Evolutionary conservation across 208 protist genomes (phyloP).

Genomic region (Crithidia expoeki): DNA sequence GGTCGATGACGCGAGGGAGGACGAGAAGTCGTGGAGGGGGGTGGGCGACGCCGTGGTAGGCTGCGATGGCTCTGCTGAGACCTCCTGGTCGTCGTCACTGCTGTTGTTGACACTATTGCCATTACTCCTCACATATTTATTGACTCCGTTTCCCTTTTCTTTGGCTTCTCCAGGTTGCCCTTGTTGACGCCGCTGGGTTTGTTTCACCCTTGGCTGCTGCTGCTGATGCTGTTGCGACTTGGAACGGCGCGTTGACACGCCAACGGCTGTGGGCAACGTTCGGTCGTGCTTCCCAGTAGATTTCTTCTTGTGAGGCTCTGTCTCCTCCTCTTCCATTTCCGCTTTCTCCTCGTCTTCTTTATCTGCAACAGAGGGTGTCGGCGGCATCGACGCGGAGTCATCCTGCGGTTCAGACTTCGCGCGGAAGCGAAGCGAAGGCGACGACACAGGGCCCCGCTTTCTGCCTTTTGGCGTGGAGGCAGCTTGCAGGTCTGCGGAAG

Average conservation of each 20-base stretch:
- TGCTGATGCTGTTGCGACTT: background rate
- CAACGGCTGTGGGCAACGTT: background rate
- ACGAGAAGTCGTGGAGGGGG: background rate
- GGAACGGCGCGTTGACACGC: constrained; percentile 17
- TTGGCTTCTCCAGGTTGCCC: background rate
- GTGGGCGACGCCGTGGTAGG: background rate
- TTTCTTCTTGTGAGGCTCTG: background rate
- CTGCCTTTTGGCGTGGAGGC: background rate
- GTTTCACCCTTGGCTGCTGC: background rate
- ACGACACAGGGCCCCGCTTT: background rate
- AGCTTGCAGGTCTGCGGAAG: background rate
- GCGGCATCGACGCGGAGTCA: background rate
- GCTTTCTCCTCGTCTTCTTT: background rate
- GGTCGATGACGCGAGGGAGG: background rate
- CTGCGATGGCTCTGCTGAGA: background rate
- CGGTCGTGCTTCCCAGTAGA: background rate
- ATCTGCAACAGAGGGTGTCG: background rate
- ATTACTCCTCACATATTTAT: background rate
- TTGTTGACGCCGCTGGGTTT: background rate
- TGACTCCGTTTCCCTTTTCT: background rate
- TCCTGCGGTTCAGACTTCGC: constrained; percentile 7
- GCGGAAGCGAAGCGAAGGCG: background rate
- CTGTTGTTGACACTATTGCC: constrained; percentile 1
- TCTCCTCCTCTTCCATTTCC: background rate
- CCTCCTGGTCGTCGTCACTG: background rate